These are phyloP conservation scores for Polygonum maritimum DNA, from an alignment of 148 eudicot genomes.

Conservation along the genomic window DNA sequence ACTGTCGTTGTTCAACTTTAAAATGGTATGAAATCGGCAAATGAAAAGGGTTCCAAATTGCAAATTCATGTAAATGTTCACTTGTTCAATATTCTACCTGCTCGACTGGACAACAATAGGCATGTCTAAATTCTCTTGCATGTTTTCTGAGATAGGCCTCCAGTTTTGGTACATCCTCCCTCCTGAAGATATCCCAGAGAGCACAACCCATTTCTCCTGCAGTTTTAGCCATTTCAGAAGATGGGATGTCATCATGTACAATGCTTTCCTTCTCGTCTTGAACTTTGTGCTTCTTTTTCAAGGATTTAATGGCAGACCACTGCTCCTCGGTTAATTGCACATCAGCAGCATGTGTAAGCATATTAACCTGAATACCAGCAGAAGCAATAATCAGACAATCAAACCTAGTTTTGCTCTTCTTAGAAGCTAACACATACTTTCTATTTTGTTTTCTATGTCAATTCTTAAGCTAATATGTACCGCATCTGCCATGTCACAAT, in stretches of 20 bases:
- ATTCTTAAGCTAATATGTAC: constrained; percentile 24
- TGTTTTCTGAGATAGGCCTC: constrained; percentile 27
- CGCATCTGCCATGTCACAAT: constrained; percentile 95
- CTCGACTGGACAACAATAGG: constrained; percentile 62
- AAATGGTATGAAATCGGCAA: neutral
- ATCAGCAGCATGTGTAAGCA: constrained; percentile 68
- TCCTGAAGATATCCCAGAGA: constrained; percentile 85
- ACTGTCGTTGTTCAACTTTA: neutral
- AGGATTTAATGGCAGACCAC: constrained; percentile 31
- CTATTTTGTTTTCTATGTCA: neutral
- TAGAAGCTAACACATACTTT: neutral
- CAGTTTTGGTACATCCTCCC: constrained; percentile 68
- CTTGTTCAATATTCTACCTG: constrained; percentile 33
- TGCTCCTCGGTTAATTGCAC: constrained; percentile 40
- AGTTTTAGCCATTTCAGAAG: constrained; percentile 1
- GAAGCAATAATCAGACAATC: neutral
- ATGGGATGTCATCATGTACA: constrained; percentile 5
- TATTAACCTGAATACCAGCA: constrained; percentile 57
- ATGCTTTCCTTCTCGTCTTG: constrained; percentile 58
- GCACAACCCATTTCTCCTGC: constrained; percentile 43
- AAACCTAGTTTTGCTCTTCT: neutral
- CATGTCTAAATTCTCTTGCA: constrained; percentile 23
- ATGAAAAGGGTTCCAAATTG: neutral
- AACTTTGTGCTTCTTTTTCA: constrained; percentile 56
- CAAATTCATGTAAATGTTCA: neutral